Conservation (phyloP, 2,329 filamentous ascomycete species). For the Plenodomus tracheiphilus region DNA sequence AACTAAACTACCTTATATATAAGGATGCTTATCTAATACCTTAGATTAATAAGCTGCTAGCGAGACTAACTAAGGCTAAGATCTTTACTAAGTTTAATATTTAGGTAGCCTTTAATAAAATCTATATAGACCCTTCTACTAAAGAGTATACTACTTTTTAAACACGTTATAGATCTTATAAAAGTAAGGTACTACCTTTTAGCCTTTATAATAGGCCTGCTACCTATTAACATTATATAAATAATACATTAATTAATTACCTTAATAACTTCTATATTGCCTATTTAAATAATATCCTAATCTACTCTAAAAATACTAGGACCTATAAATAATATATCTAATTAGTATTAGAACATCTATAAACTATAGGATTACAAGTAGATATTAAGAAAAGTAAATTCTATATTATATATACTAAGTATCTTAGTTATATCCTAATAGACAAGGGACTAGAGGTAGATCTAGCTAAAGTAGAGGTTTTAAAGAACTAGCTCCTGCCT, state of each 20-base stretch:
- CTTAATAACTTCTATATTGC: conserved; percentile 14
- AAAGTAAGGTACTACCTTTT: conserved; percentile 17
- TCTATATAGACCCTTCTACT: conserved; percentile 6
- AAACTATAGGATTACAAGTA: conserved; percentile 2
- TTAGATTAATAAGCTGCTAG: conserved; percentile 9
- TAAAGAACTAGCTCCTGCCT: conserved; percentile 3
- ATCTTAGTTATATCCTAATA: conserved; percentile 12
- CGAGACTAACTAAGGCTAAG: conserved; percentile 4
- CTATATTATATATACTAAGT: conserved; percentile 2
- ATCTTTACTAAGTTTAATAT: conserved; percentile 16
- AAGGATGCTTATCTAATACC: conserved; percentile 10
- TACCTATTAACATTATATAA: conserved; percentile 16
- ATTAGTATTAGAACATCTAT: conserved; percentile 2
- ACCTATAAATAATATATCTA: conserved; percentile 8
- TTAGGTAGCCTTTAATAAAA: conserved; percentile 8
- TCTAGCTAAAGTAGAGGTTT: too few species aligned
- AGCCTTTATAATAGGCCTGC: conserved; percentile 12
- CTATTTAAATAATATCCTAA: conserved; percentile 21
- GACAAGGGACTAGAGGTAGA: conserved; percentile 5
- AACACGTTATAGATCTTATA: conserved; percentile 2
- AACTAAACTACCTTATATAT: conserved; percentile 11
- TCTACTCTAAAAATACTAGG: conserved; percentile 7
- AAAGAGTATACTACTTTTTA: conserved; percentile 16
- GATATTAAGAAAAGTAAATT: conserved; percentile 13
- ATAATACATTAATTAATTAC: conserved; percentile 9